Evolutionary conservation across 192 early-diverging fungal species (phyloP), one percentile per base, ranked within the genome.

Genomic region (Blastocladiella britannica): DNA sequence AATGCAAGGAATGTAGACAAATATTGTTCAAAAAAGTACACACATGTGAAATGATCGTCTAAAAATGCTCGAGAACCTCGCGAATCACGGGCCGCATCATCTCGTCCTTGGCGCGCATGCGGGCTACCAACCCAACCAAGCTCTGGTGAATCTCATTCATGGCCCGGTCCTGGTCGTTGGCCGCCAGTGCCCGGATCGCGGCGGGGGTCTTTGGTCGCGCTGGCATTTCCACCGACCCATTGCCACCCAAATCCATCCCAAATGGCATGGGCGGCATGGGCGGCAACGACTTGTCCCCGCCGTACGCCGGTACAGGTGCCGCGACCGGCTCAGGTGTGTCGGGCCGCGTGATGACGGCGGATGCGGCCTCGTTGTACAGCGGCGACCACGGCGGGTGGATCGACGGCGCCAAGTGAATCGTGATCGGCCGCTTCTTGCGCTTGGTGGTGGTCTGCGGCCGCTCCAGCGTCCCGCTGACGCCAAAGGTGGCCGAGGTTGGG

Each of bases 331-430:
- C 37, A 20, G 37, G 37, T 20, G 37, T 47, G 37, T 20, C 37
- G 15, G 37, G 37, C 37, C 37, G 37, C 37, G 12, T 9, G n/a
- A 47, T 47, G 15, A 47, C 37, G 15, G 37, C n/a, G 15, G 37
- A 20, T 20, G 37, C 37, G 15, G 37, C 37, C 37, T 47, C 37
- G 37, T 47, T 47, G 4, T 47, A 47, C 37, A 47, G 37, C 5
- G 37, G 37, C 37, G 37, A 47, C 37, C 37, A 47, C 37, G 37
- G 37, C 37, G 37, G 37, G 37, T 47, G 37, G n/a, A 47, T 47
- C 37, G 37, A 47, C 37, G 37, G 37, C 37, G 37, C 37, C 9
- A 47, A 20, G n/a, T 47, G 37, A 47, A 47, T 47, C 37, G 37
- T 47, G 37, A 47, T 47, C 37, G 37, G 37, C 37, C 37, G 37